Percentiles rank a stretch among this genome's conserved stretches.
Conservation (phyloP, 306 rosid species). For the Pyrus betulifolia region DNA sequence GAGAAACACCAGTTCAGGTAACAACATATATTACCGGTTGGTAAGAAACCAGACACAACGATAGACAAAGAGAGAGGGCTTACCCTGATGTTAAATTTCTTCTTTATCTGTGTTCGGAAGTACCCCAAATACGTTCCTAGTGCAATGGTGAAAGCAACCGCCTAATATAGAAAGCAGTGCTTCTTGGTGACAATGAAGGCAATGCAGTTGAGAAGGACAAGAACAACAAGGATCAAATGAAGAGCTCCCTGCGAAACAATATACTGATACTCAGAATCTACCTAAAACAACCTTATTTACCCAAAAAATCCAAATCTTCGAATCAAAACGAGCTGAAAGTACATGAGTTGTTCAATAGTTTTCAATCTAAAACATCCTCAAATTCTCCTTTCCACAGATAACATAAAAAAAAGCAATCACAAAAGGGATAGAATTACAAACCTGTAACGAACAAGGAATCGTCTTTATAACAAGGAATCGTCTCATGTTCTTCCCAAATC, state of each 20-base stretch:
- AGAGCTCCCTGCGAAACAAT: conserved; percentile 53
- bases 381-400: neutral
- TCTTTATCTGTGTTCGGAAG: conserved; percentile 73
- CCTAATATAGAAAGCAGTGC: conserved; percentile 61
- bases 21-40: neutral
- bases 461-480: too few species aligned
- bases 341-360: neutral
- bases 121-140: conserved; percentile 71
- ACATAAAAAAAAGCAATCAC: neutral
- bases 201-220: conserved; percentile 52
- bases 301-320: neutral
- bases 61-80: conserved; percentile 3
- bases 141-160: conserved; percentile 50
- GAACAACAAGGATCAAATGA: conserved; percentile 40
- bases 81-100: conserved; percentile 92
- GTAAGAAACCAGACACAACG: conserved; percentile 1
- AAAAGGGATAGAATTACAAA: conserved; percentile 17
- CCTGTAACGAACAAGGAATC: conserved; percentile 73
- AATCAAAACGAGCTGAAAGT: neutral
- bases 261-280: conserved; percentile 7
- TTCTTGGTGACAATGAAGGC: conserved; percentile 53
- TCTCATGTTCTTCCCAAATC: conserved; percentile 93
- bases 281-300: neutral
- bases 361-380: neutral
- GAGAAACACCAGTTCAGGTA: neutral